Conservation (phyloP, 495 filamentous ascomycete genomes). For the Copromyces sp. region DNA sequence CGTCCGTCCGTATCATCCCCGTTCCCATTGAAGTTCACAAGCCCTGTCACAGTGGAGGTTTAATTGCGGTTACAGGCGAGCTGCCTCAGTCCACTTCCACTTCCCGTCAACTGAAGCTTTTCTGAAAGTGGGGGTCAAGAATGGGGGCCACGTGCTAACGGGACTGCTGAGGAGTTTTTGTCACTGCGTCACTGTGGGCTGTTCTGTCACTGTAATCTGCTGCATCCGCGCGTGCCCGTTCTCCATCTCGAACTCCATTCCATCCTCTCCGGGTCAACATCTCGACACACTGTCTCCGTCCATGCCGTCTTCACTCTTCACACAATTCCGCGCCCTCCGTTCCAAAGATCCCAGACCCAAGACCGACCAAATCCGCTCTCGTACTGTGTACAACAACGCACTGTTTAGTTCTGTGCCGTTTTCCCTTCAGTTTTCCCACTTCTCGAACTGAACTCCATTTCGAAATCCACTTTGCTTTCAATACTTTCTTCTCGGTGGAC, state of each 20-base stretch:
- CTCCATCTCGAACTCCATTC: not conserved
- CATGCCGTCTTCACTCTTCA: not conserved
- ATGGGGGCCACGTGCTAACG: not conserved
- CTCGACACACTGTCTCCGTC: not conserved
- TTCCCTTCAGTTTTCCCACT: not conserved
- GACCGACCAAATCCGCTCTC: not conserved
- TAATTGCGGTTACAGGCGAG: not conserved
- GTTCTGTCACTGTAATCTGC: not conserved
- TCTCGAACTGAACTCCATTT: not conserved
- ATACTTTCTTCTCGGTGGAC: not conserved
- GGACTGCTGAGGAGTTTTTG: not conserved
- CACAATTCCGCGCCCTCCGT: not conserved
- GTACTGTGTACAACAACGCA: not conserved
- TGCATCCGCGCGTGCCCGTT: not conserved
- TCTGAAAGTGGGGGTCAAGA: not conserved
- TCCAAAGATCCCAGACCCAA: not conserved
- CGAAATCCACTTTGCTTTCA: not conserved
- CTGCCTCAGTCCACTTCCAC: not conserved
- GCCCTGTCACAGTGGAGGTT: not conserved
- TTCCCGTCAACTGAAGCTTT: not conserved
- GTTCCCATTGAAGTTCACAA: not conserved
- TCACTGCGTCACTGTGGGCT: not conserved
- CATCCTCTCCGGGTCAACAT: not conserved
- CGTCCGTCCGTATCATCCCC: not conserved
- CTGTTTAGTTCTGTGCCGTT: not conserved